Evolutionary conservation across 176 grass and related monocot genomes (phyloP).

Genomic region (Raddia distichophylla): DNA sequence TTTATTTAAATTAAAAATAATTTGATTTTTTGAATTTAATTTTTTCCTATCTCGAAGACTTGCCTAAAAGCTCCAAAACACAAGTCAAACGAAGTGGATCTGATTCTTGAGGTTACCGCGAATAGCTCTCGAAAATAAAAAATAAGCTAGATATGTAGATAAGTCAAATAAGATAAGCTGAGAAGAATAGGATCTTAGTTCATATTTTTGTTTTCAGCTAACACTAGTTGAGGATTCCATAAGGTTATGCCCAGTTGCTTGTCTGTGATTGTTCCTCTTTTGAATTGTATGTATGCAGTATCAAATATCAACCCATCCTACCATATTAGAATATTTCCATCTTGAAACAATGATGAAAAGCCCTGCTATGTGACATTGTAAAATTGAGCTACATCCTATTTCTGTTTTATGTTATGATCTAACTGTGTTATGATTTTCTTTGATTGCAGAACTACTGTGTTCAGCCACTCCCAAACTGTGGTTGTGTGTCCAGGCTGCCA

Average conservation of each 20-base stretch:
- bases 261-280: not conserved
- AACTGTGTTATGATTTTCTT: not conserved
- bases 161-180: no score
- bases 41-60: no score
- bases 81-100: no score
- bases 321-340: not conserved
- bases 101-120: no score
- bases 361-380: not conserved
- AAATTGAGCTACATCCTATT: not conserved
- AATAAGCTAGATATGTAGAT: no score
- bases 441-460: conserved; percentile 62
- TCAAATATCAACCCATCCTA: not conserved
- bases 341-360: not conserved
- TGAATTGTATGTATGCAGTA: not conserved
- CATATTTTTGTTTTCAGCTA: no score
- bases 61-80: no score
- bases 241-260: not conserved
- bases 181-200: no score
- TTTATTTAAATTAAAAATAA: no score
- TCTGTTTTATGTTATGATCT: not conserved
- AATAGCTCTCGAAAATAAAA: no score
- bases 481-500: conserved; percentile 62
- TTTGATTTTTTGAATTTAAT: no score
- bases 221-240: not conserved
- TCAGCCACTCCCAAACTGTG: conserved; percentile 70